phyloP scores from a whole-genome alignment of 139 green algal species.

The Coelastrella sp. region DNA sequence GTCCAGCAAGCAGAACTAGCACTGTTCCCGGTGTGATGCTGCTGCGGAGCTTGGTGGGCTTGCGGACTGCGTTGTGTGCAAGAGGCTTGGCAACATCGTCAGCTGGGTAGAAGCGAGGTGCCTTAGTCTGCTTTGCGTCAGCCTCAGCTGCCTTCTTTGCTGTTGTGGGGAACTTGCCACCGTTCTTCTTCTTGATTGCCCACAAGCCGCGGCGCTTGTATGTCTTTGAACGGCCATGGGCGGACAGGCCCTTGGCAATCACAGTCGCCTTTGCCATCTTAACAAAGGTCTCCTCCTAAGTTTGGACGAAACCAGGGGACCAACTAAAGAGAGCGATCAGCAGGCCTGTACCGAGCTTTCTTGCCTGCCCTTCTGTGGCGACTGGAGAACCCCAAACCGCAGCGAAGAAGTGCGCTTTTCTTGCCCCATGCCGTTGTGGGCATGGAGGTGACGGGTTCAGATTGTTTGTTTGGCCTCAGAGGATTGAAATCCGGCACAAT shows the following conservation, averaged over 20 bases:
- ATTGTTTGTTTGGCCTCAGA: too few relatives aligned
- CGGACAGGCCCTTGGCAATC: conserved; percentile 66
- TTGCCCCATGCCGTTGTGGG: background rate
- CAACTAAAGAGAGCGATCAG: background rate
- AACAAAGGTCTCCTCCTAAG: conserved; percentile 7
- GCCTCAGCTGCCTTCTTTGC: conserved; percentile 66
- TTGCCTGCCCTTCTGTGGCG: background rate
- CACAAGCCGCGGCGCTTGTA: conserved; percentile 82
- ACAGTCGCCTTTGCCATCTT: conserved; percentile 54
- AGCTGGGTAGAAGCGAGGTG: conserved; percentile 93
- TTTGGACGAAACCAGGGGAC: background rate
- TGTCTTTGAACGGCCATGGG: conserved; percentile 62
- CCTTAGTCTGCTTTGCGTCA: conserved; percentile 39
- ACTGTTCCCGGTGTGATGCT: conserved; percentile 97
- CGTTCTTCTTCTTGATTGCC: conserved; percentile 97
- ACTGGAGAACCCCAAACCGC: background rate
- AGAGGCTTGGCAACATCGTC: conserved; percentile 92
- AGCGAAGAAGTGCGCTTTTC: background rate
- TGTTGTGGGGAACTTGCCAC: conserved; percentile 92
- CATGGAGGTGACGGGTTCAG: too few relatives aligned
- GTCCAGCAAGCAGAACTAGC: conserved; percentile 96
- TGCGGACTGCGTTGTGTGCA: conserved; percentile 67
- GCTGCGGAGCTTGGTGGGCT: conserved; percentile 90
- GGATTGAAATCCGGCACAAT: too few relatives aligned
- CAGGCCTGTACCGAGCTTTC: background rate